phyloP scores from a whole-genome alignment of 352 stramenopile genomes.

The Phytophthora tentaculata region DNA sequence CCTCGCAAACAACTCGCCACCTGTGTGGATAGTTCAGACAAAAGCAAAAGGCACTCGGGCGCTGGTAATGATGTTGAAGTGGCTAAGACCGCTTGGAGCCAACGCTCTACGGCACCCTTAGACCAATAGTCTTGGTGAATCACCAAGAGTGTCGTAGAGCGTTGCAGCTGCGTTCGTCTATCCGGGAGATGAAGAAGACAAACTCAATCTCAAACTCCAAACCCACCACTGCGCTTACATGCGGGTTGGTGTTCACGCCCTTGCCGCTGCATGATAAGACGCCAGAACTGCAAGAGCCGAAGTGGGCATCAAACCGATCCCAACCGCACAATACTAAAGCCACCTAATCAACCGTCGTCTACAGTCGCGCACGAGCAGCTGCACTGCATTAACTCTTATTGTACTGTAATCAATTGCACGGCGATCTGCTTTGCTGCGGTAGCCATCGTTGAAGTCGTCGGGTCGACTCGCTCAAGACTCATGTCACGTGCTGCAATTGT shows the following conservation, averaged over 20 bases:
- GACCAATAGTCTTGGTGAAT: no score
- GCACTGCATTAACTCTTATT: no score
- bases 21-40: conserved; percentile 22
- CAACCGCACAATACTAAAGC: background rate
- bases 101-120: no score
- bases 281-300: conserved; percentile 16
- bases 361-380: conserved; percentile 3
- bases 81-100: conserved; percentile 8
- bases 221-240: conserved; percentile 2
- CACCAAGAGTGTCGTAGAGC: background rate
- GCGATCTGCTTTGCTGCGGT: background rate
- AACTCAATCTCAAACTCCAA: no score
- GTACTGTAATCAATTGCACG: background rate
- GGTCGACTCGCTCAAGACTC: background rate
- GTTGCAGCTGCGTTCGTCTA: conserved; percentile 20
- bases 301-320: conserved; percentile 4
- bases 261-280: conserved; percentile 11
- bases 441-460: conserved; percentile 8
- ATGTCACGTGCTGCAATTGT: conserved; percentile 1
- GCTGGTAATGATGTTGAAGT: conserved; percentile 36
- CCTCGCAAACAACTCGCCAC: conserved; percentile 10
- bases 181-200: conserved; percentile 20
- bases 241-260: conserved; percentile 4
- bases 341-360: conserved; percentile 6
- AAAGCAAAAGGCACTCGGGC: conserved; percentile 22